Base-by-base conservation (phyloP, 108 stramenopile species). In the Discostella pseudostelligera region DNA sequence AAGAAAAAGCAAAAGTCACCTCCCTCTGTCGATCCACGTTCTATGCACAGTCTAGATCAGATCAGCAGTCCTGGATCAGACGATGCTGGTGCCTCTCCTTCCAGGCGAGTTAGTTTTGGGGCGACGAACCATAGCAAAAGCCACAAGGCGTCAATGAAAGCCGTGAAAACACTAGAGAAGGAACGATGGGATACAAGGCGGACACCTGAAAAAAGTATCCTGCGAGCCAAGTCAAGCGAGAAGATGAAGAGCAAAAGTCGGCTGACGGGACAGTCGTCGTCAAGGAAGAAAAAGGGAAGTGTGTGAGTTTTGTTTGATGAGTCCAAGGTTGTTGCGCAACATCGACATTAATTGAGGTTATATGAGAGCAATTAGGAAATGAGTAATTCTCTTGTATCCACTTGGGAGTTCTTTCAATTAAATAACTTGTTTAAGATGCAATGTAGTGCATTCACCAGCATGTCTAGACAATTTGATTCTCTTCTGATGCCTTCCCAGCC, bases 91-190 rank as follows among this genome's bases (percentile, higher is more conserved):
- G 17, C 39, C 19, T 54, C 56, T 10, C 67, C 58, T 7, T 51
- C 69, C 29, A 86, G 72, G 55, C 83, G 84, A 14, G 93, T 94
- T 20, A 78, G 74, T 22, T 94, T 91, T 60, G 85, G 80, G 7
- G 63, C 54, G 24, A 58, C 68, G 40, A 94, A 94, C 56, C 75
- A 79, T 40, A 68, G 82, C 60, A 87, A 87, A 59, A 87, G 85
- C 21, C 80, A 86, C 75, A 91, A 86, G 60, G 93, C 90, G 5
- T 87, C 85, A 8, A 90, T 94, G 82, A 88, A 87, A 50, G 90
- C 74, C n/a, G 55, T 92, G 35, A 71, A 80, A 44, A 84, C 81
- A 17, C 45, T 77, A 9, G 60, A 70, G 42, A 62, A 70, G 45
- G 47, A 70, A 21, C 74, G 82, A 19, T 81, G 78, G 29, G 70